Percentiles rank a stretch among this genome's conserved stretches.
Evolutionary conservation across 805 yeast species (phyloP).

Genomic region (Candida ulmi): DNA sequence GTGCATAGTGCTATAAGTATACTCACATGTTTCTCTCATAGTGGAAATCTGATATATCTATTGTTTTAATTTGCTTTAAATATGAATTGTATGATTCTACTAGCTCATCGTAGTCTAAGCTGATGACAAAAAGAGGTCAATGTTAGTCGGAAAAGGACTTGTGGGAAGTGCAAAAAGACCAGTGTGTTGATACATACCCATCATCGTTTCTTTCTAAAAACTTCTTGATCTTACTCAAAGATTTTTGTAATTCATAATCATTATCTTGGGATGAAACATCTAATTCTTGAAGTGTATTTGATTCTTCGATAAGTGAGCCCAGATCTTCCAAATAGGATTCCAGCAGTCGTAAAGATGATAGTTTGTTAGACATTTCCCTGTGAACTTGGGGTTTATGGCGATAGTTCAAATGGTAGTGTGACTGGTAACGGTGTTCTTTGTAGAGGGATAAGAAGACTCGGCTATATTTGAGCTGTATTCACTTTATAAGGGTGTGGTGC

Average conservation of each 20-base stretch:
- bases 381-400: too few relatives aligned
- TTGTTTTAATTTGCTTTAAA: constrained; percentile 6
- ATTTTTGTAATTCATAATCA: constrained; percentile 20
- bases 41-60: constrained; percentile 14
- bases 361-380: constrained; percentile 4
- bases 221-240: constrained; percentile 16
- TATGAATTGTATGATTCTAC: constrained; percentile 15
- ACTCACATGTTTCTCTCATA: constrained; percentile 12
- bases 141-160: too few relatives aligned
- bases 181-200: constrained; percentile 15
- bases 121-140: too few relatives aligned
- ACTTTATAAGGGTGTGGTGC: too few relatives aligned
- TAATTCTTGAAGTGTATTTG: constrained; percentile 13
- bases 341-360: constrained; percentile 18
- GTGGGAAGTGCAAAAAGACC: too few relatives aligned
- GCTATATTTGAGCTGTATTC: too few relatives aligned
- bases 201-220: constrained; percentile 23
- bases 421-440: too few relatives aligned
- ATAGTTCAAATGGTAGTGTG: too few relatives aligned
- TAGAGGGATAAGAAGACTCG: too few relatives aligned
- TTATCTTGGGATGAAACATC: constrained; percentile 12
- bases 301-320: constrained; percentile 17
- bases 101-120: constrained; percentile 22
- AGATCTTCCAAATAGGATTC: constrained; percentile 24
- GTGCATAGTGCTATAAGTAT: background rate